phyloP scores from a whole-genome alignment of 441 rosid genomes.

The Iberis amara region DNA sequence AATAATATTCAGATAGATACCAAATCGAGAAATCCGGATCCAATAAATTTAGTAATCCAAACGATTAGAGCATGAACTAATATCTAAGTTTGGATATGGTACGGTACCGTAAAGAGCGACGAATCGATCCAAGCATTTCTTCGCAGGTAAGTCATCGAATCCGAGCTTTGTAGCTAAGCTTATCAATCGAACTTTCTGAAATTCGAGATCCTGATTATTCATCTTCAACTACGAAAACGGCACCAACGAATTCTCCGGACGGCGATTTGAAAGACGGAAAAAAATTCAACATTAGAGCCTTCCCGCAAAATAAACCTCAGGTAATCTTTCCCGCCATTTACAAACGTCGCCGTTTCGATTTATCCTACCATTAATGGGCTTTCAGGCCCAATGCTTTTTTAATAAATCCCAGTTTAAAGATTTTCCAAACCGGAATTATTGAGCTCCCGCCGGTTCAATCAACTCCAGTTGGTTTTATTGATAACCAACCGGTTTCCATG shows the following conservation, averaged over 20 bases:
- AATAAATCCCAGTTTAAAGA: no score
- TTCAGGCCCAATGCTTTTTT: slow-evolving; percentile 4
- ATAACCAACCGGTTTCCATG: no score
- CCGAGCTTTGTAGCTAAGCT: slow-evolving; percentile 73
- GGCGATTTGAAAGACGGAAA: background rate
- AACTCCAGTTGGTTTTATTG: no score
- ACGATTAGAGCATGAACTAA: background rate
- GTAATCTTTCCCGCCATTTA: slow-evolving; percentile 23
- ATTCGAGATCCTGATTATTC: slow-evolving; percentile 42
- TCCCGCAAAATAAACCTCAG: slow-evolving; percentile 28
- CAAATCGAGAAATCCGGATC: no score
- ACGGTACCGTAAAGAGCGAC: slow-evolving; percentile 75
- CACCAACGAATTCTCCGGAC: background rate
- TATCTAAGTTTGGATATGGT: background rate
- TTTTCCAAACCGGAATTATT: no score
- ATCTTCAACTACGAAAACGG: slow-evolving; percentile 22
- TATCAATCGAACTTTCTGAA: slow-evolving; percentile 68
- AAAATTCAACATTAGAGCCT: background rate
- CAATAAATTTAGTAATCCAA: no score
- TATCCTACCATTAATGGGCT: background rate
- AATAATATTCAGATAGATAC: slow-evolving; percentile 7
- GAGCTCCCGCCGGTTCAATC: no score
- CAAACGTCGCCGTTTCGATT: background rate
- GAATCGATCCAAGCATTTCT: slow-evolving; percentile 63
- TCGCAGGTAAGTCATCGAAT: slow-evolving; percentile 63